Evolutionary conservation across 371 early-diverging fungal species (phyloP).

Genomic region (Circinella minor): DNA sequence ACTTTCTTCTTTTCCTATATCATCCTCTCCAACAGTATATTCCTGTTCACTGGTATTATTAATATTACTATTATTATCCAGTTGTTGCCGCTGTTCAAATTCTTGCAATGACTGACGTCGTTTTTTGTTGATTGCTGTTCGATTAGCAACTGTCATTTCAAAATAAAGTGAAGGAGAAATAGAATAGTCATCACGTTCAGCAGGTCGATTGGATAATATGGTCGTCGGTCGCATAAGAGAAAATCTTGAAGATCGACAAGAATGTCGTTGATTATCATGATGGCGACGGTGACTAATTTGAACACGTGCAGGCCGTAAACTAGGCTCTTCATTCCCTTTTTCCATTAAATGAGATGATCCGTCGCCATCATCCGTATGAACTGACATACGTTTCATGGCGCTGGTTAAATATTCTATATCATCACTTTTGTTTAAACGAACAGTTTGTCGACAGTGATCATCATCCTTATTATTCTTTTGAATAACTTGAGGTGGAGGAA

Average conservation of each 20-base stretch:
- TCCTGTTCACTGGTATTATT: no score
- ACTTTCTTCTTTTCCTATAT: neutral
- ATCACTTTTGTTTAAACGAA: slow-evolving; percentile 9
- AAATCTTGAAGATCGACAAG: neutral
- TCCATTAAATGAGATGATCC: neutral
- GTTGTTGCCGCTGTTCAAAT: neutral
- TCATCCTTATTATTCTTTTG: neutral
- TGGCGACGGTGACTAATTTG: neutral
- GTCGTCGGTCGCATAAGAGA: neutral
- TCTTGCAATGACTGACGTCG: no score
- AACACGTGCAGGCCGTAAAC: slow-evolving; percentile 4
- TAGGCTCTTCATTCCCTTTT: slow-evolving; percentile 16
- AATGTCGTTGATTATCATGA: neutral
- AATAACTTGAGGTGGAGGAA: slow-evolving; percentile 29
- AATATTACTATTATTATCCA: neutral
- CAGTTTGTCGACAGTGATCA: slow-evolving; percentile 10
- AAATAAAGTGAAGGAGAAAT: slow-evolving; percentile 40
- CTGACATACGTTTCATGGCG: slow-evolving; percentile 23
- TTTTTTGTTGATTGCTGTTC: neutral
- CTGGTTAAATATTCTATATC: slow-evolving; percentile 13
- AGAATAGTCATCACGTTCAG: slow-evolving; percentile 9
- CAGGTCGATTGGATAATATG: slow-evolving; percentile 2
- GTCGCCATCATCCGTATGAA: neutral
- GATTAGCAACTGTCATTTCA: slow-evolving; percentile 25
- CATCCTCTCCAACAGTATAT: neutral